A percentile compares a stretch with the other conserved stretches of the same genome.
phyloP scores from a whole-genome alignment of 495 filamentous ascomycete genomes.

The Penicillium robsamsonii region DNA sequence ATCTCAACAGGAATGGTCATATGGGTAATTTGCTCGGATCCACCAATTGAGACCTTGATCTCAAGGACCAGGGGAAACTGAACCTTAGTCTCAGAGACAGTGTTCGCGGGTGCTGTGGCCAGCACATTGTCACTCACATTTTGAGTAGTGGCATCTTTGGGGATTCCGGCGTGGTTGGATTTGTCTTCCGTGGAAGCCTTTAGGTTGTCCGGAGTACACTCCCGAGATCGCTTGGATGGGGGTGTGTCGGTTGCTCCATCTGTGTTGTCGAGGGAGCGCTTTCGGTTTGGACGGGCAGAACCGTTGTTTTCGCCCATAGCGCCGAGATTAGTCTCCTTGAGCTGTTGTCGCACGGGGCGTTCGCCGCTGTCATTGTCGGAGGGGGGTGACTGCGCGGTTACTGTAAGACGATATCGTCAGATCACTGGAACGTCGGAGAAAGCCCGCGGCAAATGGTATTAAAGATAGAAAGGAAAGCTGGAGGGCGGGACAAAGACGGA shows the following conservation, averaged over 20 bases:
- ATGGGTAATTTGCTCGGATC: neutral
- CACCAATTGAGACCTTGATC: neutral
- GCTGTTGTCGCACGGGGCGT: constrained; percentile 57
- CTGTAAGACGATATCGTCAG: constrained; percentile 18
- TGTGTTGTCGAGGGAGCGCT: constrained; percentile 54
- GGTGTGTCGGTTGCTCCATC: constrained; percentile 23
- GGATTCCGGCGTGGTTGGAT: constrained; percentile 1
- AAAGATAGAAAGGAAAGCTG: neutral
- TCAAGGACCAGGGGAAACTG: neutral
- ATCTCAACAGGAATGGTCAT: neutral
- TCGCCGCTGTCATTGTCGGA: constrained; percentile 54
- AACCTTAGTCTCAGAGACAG: neutral
- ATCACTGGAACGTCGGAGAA: neutral
- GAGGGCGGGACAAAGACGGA: neutral
- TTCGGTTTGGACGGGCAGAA: constrained; percentile 32
- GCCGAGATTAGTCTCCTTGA: constrained; percentile 60
- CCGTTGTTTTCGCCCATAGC: constrained; percentile 23
- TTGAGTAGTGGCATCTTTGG: neutral
- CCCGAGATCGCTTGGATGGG: constrained; percentile 46
- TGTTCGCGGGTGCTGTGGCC: neutral
- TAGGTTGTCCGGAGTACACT: constrained; percentile 27
- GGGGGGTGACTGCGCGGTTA: constrained; percentile 28
- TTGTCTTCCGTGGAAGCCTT: neutral
- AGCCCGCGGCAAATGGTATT: neutral
- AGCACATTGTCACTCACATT: constrained; percentile 22